These are phyloP conservation scores for Syncephalastrum contaminatum DNA, from an alignment of 371 early-diverging fungal genomes.

Conservation along the genomic window DNA sequence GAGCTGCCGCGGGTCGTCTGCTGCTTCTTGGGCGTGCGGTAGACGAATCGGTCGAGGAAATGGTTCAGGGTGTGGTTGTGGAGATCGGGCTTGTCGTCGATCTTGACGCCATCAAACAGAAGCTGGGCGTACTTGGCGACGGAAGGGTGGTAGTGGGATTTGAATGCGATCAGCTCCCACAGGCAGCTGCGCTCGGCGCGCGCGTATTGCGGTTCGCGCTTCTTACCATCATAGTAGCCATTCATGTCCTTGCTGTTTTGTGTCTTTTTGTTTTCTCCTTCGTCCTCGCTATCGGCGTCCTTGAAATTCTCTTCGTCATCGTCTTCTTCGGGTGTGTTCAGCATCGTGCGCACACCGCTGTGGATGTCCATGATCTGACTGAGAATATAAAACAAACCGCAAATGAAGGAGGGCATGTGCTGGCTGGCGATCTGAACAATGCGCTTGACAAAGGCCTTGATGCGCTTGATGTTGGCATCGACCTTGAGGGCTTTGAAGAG, in stretches of 20 bases:
- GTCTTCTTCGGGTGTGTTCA: constrained; percentile 72
- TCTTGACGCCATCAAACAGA: constrained; percentile 69
- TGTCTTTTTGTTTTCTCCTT: constrained; percentile 27
- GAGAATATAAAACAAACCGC: constrained; percentile 81
- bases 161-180: constrained; percentile 88
- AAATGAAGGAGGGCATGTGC: constrained; percentile 82
- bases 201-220: constrained; percentile 86
- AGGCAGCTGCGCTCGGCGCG: constrained; percentile 81
- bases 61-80: constrained; percentile 89
- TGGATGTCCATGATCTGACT: constrained; percentile 62
- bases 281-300: constrained; percentile 45
- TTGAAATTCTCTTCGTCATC: constrained; percentile 62
- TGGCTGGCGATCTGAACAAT: constrained; percentile 78
- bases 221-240: constrained; percentile 73
- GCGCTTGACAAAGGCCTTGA: constrained; percentile 88
- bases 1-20: constrained; percentile 48
- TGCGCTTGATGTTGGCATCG: constrained; percentile 69
- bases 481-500: constrained; percentile 82
- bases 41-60: constrained; percentile 95
- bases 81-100: constrained; percentile 78
- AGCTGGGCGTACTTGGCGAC: constrained; percentile 77
- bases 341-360: constrained; percentile 55
- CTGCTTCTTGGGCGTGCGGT: constrained; percentile 90
- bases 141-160: constrained; percentile 90
- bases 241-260: constrained; percentile 15